phyloP scores from a whole-genome alignment of 2,329 filamentous ascomycete genomes.

The Alternaria brassicicola region DNA sequence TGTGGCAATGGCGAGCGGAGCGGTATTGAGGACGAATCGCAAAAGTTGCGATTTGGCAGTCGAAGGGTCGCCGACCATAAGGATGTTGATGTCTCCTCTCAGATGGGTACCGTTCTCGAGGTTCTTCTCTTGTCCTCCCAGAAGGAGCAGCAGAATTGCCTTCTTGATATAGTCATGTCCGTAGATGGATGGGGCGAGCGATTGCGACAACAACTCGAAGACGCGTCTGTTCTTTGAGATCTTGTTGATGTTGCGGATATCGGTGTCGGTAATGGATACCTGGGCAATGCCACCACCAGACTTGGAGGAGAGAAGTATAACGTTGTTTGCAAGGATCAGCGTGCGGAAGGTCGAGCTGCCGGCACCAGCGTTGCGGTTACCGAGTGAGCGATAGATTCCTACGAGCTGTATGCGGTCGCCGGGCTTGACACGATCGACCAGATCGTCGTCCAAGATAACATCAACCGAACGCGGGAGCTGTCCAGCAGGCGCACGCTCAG shows the following conservation, averaged over 20 bases:
- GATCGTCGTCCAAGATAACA: conserved; percentile 93
- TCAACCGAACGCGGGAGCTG: conserved; percentile 95
- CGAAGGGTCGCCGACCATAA: conserved; percentile 98
- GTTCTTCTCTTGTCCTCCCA: conserved; percentile 98
- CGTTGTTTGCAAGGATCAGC: conserved; percentile 89
- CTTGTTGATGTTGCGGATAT: conserved; percentile 99
- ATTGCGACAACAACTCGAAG: conserved; percentile 91
- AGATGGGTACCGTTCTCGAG: conserved; percentile 97
- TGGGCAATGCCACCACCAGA: conserved; percentile 93
- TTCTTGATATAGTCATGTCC: conserved; percentile 98
- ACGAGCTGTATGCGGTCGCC: conserved; percentile 96
- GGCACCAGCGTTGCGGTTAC: conserved; percentile 89
- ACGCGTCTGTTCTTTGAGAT: conserved; percentile 92
- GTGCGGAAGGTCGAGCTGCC: conserved; percentile 96
- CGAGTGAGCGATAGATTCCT: conserved; percentile 92
- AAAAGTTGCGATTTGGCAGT: conserved; percentile 98
- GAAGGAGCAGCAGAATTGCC: conserved; percentile 90
- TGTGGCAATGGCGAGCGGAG: conserved; percentile 93
- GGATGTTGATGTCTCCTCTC: conserved; percentile 97
- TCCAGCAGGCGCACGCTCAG: conserved; percentile 90
- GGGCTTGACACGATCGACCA: conserved; percentile 93
- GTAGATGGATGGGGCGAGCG: conserved; percentile 93
- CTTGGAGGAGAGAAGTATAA: conserved; percentile 93
- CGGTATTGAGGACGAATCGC: conserved; percentile 95
- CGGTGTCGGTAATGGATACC: conserved; percentile 90